A percentile compares a stretch with the other conserved stretches of the same genome.
Evolutionary conservation across 257 asterid genomes (phyloP).

Genomic region (Prunella vulgaris): DNA sequence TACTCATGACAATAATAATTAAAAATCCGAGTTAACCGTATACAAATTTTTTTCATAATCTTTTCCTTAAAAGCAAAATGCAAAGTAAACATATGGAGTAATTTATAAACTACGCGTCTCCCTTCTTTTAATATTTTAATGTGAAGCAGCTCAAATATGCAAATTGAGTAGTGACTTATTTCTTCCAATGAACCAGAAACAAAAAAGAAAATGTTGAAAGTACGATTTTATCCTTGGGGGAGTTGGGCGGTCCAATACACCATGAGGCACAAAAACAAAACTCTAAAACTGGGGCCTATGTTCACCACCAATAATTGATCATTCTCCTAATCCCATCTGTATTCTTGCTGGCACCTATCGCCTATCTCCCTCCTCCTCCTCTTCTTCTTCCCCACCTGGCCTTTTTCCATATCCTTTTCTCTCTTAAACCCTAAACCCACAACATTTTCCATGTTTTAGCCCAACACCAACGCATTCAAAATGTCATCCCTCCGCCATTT

Average conservation of each 20-base stretch:
- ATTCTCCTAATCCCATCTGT: conserved; percentile 44
- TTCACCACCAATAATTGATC: conserved; percentile 41
- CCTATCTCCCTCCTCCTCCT: background rate
- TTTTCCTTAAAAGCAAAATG: no score
- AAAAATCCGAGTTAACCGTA: no score
- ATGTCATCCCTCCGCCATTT: conserved; percentile 21
- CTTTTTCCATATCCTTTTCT: background rate
- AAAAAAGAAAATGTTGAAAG: no score
- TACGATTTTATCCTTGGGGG: background rate
- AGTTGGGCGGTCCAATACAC: background rate
- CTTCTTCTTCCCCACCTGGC: background rate
- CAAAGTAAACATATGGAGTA: no score
- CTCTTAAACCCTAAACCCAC: conserved; percentile 36
- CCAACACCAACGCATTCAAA: no score
- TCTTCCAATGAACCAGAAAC: no score
- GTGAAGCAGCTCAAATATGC: no score
- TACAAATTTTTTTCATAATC: no score
- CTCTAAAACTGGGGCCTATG: conserved; percentile 21
- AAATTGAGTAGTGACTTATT: no score
- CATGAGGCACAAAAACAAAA: background rate
- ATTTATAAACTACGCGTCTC: no score
- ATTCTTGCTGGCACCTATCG: conserved; percentile 28
- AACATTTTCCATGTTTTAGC: conserved; percentile 14
- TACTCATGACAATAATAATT: no score
- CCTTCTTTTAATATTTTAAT: no score